These are phyloP conservation scores for Dioszegia aurantiaca DNA, from an alignment of 768 basidiomycete species.

Conservation along the genomic window DNA sequence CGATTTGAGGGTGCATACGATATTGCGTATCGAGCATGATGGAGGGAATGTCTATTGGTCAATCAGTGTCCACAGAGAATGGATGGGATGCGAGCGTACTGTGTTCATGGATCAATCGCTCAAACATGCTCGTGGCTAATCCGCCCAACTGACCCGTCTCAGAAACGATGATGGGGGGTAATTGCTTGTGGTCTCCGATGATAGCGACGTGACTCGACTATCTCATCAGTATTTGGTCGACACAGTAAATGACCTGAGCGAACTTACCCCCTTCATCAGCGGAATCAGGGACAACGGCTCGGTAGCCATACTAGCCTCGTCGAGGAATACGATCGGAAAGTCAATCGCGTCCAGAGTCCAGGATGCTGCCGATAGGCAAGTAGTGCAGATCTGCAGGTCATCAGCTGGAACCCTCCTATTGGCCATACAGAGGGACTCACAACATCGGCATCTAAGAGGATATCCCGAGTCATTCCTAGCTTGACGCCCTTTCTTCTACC, in stretches of 20 bases:
- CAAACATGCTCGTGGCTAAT: conserved; percentile 78
- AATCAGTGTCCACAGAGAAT: not conserved
- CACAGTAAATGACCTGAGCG: not conserved
- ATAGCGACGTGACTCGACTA: conserved; percentile 78
- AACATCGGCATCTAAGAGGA: conserved; percentile 42
- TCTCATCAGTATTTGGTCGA: conserved; percentile 8
- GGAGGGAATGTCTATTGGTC: conserved; percentile 67
- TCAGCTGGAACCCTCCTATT: conserved; percentile 6
- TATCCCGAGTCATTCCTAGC: conserved; percentile 23
- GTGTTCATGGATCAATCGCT: conserved; percentile 77
- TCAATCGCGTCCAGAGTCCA: conserved; percentile 62
- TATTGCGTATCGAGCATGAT: conserved; percentile 94
- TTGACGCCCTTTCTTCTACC: conserved; percentile 15
- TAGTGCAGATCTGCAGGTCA: conserved; percentile 61
- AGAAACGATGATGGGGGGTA: conserved; percentile 82
- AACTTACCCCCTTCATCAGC: conserved; percentile 85
- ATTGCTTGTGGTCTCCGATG: conserved; percentile 96
- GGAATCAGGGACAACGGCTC: conserved; percentile 89
- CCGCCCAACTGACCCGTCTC: conserved; percentile 70
- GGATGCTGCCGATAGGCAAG: conserved; percentile 75
- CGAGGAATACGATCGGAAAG: conserved; percentile 88
- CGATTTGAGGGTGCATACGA: conserved; percentile 89
- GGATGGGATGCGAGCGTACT: conserved; percentile 56
- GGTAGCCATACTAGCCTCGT: conserved; percentile 95
- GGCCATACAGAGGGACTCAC: conserved; percentile 25